Evolutionary conservation across 176 grass and related monocot species (phyloP), one percentile per base, ranked within the genome.

Genomic region (Thalia dealbata): DNA sequence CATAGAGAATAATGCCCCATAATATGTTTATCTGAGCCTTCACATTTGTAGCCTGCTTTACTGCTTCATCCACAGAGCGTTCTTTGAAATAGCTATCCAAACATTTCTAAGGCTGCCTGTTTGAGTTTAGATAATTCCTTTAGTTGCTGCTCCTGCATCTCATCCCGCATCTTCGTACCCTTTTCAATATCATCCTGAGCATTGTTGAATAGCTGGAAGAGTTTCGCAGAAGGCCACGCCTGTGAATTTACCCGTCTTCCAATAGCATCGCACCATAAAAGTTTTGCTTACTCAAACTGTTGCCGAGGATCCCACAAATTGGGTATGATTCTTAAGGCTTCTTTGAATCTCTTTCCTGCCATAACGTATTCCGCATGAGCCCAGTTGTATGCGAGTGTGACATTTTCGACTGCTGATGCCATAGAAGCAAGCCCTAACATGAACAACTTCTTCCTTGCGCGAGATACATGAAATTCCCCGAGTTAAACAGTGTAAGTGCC

Each of bases 1-100:
- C 89, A 69, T 97, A 97, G 70, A 97, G 89, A 73, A 97, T 92
- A 52, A 89, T 85, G 25, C 87, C 93, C 93, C 93, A 97, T 32
- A 88, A 79, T 76, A 92, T 89, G 70, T 97, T 92, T 41, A 92
- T 84, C 66, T 92, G 93, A 73, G 89, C 88, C 69, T 82, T 76
- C 81, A 92, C 78, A 46, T 71, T 85, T 29, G 87, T 82, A 52
- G 87, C 76, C 70, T 90, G 87, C 46, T 88, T 80, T 50, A 85
- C 82, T 44, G 81, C 79, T 81, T 89, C 84, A 50, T 89, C 81
- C 10, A 66, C 27, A 7, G 86, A 78, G 6, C 86, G 18, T 43
- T 78, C 79, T 52, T 84, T 85, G 50, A 82, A 68, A 69, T 60
- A 80, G 16, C 73, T 69, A 76, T 84, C 81, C 55, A 89, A 72